phyloP scores from a whole-genome alignment of 495 filamentous ascomycete species.

The Aspergillus cristatus region DNA sequence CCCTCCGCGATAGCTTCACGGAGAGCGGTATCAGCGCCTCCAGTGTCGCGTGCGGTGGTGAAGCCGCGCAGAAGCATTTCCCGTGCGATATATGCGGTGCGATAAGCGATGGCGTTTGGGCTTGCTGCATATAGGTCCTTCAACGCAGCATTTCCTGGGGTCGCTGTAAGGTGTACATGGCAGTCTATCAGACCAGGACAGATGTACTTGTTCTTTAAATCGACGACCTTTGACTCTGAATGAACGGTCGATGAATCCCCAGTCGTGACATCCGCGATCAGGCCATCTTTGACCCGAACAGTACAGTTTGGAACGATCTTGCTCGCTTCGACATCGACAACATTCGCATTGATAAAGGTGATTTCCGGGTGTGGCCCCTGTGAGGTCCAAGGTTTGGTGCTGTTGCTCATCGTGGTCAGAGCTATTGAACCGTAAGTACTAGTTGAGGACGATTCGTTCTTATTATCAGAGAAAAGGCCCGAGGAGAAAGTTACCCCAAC shows the following conservation, averaged over 20 bases:
- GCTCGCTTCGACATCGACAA: conserved; percentile 14
- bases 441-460: no score
- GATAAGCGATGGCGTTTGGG: conserved; percentile 10
- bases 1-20: conserved; percentile 44
- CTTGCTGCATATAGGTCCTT: conserved; percentile 8
- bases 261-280: conserved; percentile 3
- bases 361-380: conserved; percentile 8
- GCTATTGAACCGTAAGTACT: no score
- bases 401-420: no score
- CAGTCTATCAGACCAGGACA: conserved; percentile 50
- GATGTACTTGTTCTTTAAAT: conserved; percentile 37
- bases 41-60: conserved; percentile 43
- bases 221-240: conserved; percentile 13
- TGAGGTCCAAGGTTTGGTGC: conserved; percentile 17
- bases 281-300: conserved; percentile 9
- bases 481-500: no score
- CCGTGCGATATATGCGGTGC: conserved; percentile 9
- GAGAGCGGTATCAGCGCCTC: conserved; percentile 40
- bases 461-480: no score
- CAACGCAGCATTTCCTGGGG: conserved; percentile 27
- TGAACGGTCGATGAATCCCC: background rate
- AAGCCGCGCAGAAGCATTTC: conserved; percentile 46
- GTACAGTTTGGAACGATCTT: conserved; percentile 3
- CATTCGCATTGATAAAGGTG: conserved; percentile 15
- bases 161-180: conserved; percentile 46